A percentile compares a stretch with the other conserved stretches of the same genome.
Evolutionary conservation across 371 early-diverging fungal genomes (phyloP).

Genomic region (Rhizopus delemar): DNA sequence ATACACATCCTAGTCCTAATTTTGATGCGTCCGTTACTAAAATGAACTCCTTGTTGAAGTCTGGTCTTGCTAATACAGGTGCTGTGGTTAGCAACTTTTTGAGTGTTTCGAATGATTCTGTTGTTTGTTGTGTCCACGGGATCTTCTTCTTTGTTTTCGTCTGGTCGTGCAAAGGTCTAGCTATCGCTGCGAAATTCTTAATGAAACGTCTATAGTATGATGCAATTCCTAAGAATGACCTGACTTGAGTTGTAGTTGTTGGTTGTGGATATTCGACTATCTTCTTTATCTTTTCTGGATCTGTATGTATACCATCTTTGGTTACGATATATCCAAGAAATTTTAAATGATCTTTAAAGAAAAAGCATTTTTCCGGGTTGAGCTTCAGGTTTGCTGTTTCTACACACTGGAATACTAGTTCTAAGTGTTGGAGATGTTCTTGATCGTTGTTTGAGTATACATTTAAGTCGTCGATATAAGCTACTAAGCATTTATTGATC

Average conservation of each 20-base stretch:
- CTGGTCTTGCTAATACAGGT: too few relatives aligned
- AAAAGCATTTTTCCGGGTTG: too few relatives aligned
- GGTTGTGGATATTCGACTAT: conserved; percentile 21
- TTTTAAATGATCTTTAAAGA: conserved; percentile 2
- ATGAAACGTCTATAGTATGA: conserved; percentile 39
- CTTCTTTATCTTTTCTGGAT: background rate
- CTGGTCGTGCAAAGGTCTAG: conserved; percentile 38
- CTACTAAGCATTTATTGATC: too few relatives aligned
- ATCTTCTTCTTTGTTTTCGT: conserved; percentile 13
- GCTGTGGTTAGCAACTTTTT: too few relatives aligned
- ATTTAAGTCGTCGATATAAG: conserved; percentile 5
- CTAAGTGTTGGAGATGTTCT: conserved; percentile 44
- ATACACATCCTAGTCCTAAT: conserved; percentile 35
- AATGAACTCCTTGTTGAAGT: too few relatives aligned
- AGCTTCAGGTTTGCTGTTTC: conserved; percentile 20
- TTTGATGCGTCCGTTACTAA: conserved; percentile 35
- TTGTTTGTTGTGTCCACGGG: too few relatives aligned
- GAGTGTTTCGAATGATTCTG: too few relatives aligned
- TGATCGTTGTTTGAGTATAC: conserved; percentile 47
- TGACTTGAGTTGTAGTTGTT: conserved; percentile 25
- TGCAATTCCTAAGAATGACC: conserved; percentile 26
- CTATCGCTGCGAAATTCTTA: conserved; percentile 28
- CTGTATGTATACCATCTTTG: background rate
- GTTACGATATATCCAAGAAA: conserved; percentile 38
- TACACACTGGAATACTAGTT: conserved; percentile 31